A percentile compares a stretch with the other conserved stretches of the same genome.
Conservation (phyloP, 78 protist species). For the Isochrysis galbana region DNA sequence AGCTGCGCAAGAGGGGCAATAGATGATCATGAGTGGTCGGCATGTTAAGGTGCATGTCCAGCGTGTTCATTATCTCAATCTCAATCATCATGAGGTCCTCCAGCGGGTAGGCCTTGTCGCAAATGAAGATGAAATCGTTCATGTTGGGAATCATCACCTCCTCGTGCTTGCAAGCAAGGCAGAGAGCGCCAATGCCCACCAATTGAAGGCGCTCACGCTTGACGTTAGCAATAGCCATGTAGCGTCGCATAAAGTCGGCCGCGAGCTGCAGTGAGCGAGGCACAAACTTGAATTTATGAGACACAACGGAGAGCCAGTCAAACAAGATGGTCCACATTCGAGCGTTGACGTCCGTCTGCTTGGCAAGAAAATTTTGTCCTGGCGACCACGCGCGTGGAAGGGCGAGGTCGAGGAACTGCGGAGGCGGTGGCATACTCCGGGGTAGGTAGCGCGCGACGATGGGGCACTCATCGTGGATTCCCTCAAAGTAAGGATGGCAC, state of each 20-base stretch:
- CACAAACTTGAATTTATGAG: slow-evolving; percentile 5
- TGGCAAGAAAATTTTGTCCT: neutral
- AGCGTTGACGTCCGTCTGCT: neutral
- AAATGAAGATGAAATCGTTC: neutral
- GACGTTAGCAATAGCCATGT: neutral
- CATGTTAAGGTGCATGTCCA: neutral
- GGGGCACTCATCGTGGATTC: neutral
- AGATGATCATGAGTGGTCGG: neutral
- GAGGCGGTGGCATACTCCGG: neutral
- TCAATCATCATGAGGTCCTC: neutral
- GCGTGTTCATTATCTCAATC: neutral
- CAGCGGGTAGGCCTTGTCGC: neutral
- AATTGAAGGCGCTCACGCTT: neutral
- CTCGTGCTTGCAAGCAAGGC: slow-evolving; percentile 34
- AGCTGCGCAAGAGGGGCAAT: neutral
- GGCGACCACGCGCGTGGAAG: neutral
- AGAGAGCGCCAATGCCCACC: slow-evolving; percentile 19
- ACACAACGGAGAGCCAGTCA: slow-evolving; percentile 13
- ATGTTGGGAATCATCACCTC: slow-evolving; percentile 32
- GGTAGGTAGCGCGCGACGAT: slow-evolving; percentile 20
- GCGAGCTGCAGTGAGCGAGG: slow-evolving; percentile 20
- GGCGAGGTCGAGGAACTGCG: slow-evolving; percentile 2
- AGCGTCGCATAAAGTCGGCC: slow-evolving; percentile 4
- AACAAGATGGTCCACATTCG: slow-evolving; percentile 13
- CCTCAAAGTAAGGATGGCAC: slow-evolving; percentile 41